These are phyloP conservation scores for Yamadazyma atmosphaerica DNA, from an alignment of 1,139 yeast genomes.

Conservation along the genomic window DNA sequence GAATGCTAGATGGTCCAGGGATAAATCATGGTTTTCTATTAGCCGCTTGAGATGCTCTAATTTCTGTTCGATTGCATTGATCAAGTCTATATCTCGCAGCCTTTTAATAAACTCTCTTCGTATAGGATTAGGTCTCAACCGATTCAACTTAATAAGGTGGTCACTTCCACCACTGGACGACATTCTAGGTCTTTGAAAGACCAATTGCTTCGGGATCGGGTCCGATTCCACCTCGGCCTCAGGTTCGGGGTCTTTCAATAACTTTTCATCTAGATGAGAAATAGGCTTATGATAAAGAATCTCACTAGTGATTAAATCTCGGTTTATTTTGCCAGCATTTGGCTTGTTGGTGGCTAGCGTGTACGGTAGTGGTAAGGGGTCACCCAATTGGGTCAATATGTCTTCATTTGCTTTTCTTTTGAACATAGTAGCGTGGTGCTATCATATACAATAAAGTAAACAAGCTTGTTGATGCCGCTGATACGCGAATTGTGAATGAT, in stretches of 20 bases:
- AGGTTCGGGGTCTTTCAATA: slow-evolving; percentile 4
- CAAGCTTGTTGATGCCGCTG: not conserved
- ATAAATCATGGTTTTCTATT: slow-evolving; percentile 7
- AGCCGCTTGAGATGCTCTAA: slow-evolving; percentile 10
- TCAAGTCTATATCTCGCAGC: slow-evolving; percentile 10
- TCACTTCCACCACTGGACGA: not conserved
- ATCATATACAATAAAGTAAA: not conserved
- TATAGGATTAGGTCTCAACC: slow-evolving; percentile 14
- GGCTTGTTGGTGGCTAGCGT: slow-evolving; percentile 11
- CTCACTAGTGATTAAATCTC: slow-evolving; percentile 6
- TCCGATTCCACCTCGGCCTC: not conserved
- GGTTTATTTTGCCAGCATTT: slow-evolving; percentile 1
- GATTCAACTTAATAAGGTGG: slow-evolving; percentile 1
- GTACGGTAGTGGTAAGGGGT: slow-evolving; percentile 40
- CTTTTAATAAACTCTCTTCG: slow-evolving; percentile 11
- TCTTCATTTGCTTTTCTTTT: slow-evolving; percentile 12
- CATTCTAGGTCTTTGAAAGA: not conserved
- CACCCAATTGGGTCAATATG: slow-evolving; percentile 24
- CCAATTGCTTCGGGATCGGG: slow-evolving; percentile 1
- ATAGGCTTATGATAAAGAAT: slow-evolving; percentile 9
- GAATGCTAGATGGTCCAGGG: slow-evolving; percentile 8
- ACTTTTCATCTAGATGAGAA: too few species aligned
- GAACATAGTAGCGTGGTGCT: slow-evolving; percentile 6
- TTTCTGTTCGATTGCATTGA: slow-evolving; percentile 11
- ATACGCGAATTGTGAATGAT: too few species aligned